Base-by-base conservation (phyloP, 768 basidiomycete species). In the Psilocybe sp. region DNA sequence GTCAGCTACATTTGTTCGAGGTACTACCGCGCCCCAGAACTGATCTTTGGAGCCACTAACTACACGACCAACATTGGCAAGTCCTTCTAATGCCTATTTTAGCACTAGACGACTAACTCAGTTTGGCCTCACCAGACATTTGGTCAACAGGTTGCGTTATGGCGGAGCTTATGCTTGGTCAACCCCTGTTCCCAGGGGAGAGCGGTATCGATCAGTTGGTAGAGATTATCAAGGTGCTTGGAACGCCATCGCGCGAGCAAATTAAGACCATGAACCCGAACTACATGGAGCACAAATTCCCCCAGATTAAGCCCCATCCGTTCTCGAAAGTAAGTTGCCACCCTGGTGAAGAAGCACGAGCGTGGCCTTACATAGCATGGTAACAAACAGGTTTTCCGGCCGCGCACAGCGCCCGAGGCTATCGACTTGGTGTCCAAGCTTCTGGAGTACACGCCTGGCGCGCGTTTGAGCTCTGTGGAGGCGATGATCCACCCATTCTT, bases 221-320 rank as follows among this genome's bases (percentile, higher is more conserved):
- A 50, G 97, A 99, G 74, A 99, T 99, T 61, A 99, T 99, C 85
- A 99, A 99, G 70, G 94, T 99, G 39, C 83, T 99, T 47, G 97
- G 97, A 13, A 99, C 97, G 16, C 97, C 97, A 2, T 95, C 97
- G 51, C 78, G 96, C 59, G 97, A 98, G 66, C 97, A 99, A 71
- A 99, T 99, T 82, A 98, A 99, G 85, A 98, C 97, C 59, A 99
- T 99, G 97, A 99, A 99, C 72, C 97, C 97, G 48, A 99, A 99
- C 75, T 99, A 99, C 73, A 98, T 98, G 97, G 97, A 99, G 67
- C 97, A 99, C 83, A 98, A 98, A 72, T 99, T 99, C 78, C 97
- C 97, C 1, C 96, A 98, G 72, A 99, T 99, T 78, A 94, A 96
- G 67, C 93, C 95, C n/a, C 96, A 98, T 65, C 95, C 95, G 0